phyloP scores from a whole-genome alignment of 1,284 basidiomycete genomes.

The Apiotrichum domesticum region DNA sequence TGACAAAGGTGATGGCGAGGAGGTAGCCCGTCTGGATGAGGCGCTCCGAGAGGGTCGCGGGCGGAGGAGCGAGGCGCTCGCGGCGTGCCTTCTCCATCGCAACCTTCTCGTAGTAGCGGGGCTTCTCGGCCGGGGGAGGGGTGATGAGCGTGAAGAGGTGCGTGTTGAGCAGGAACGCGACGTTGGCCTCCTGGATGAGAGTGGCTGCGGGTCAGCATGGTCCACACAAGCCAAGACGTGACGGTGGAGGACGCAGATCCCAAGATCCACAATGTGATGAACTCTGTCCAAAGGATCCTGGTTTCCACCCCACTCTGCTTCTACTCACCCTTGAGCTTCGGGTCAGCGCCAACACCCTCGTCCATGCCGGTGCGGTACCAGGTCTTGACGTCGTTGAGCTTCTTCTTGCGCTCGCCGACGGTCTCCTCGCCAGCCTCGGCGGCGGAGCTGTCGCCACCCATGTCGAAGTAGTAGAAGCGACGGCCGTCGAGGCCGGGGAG shows the following conservation, averaged over 20 bases:
- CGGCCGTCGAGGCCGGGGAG: slow-evolving; percentile 55
- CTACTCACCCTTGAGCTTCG: slow-evolving; percentile 55
- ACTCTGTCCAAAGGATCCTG: background rate
- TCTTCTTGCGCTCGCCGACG: slow-evolving; percentile 28
- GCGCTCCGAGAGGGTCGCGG: background rate
- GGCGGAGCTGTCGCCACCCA: slow-evolving; percentile 34
- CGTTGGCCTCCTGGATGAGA: slow-evolving; percentile 60
- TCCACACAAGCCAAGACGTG: too few species aligned
- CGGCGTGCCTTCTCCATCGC: slow-evolving; percentile 11
- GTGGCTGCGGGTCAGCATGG: slow-evolving; percentile 33
- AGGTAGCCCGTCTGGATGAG: background rate
- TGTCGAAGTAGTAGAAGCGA: slow-evolving; percentile 67
- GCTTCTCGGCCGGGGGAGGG: slow-evolving; percentile 15
- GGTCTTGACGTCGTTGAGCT: slow-evolving; percentile 64
- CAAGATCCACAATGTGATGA: background rate
- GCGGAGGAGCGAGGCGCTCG: slow-evolving; percentile 3
- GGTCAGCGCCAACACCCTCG: slow-evolving; percentile 52
- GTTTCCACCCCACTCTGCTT: background rate
- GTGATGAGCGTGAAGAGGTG: slow-evolving; percentile 57
- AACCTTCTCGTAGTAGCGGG: slow-evolving; percentile 21
- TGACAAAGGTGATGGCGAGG: slow-evolving; percentile 1
- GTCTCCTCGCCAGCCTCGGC: slow-evolving; percentile 51
- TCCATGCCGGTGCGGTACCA: slow-evolving; percentile 73
- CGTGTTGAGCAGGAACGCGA: slow-evolving; percentile 63
- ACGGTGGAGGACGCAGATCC: background rate